Evolutionary conservation across 495 filamentous ascomycete species (phyloP), one percentile per base, ranked within the genome.

Genomic region (Tirmania nivea): DNA sequence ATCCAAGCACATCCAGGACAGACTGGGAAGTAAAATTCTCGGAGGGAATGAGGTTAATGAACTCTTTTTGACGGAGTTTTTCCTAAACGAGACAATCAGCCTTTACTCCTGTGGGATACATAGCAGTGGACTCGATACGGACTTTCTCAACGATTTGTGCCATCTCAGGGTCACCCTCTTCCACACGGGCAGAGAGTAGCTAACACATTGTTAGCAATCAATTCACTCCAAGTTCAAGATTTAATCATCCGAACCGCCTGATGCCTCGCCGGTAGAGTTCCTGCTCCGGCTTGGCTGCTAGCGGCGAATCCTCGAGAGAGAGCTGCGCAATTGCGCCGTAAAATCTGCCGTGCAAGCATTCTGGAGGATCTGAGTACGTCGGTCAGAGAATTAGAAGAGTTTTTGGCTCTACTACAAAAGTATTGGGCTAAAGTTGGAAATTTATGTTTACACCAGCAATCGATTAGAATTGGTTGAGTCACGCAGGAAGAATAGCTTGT

Each of bases 11-110:
- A 76, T 96, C 90, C 37, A 95, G 77, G 10, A 97, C 90, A 19
- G 90, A 86, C 66, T 95, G 86, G 14, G 90, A 95, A 10, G 90
- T 96, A 68, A 97, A 96, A 70, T 97, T 97, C 70, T 97, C 90
- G 19, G 90, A 97, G 14, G 90, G 90, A 56, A 97, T 97, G 53
- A 97, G 78, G 70, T 96, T 96, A 68, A 97, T 89, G 67, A 94
- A 96, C 63, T 95, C 83, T 69, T 93, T 89, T 66, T 97, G 90
- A 57, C 90, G 76, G 55, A 73, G 73, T 78, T 94, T 95, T 72
- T 97, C 89, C 86, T 95, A 60, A 52, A 58, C 45, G 56, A 52
- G 58, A 54, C 55, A 39, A 53, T 51, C 10, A 35, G 37, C 12
- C 17, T 14, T 17, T 14, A 14, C 35, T 0, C 19, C 54, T 52